These are phyloP conservation scores for Paracorniculantispora psalliotae DNA, from an alignment of 2,329 filamentous ascomycete genomes.

Conservation along the genomic window DNA sequence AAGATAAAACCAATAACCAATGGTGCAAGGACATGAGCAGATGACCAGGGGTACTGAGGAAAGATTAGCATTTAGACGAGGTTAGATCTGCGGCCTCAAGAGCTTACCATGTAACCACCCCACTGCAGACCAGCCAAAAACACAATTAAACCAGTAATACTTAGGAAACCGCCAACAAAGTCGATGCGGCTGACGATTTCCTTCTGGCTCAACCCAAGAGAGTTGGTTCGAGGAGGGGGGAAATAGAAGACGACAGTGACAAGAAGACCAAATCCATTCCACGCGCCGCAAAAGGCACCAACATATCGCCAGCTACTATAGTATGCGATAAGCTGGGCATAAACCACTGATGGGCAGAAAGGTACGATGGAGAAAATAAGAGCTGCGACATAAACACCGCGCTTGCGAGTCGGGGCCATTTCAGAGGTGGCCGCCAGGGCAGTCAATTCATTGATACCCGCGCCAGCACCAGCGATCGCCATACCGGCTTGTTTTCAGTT, in stretches of 20 bases:
- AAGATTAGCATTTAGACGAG: neutral
- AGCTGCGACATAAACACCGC: slow-evolving; percentile 57
- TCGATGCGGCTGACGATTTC: slow-evolving; percentile 44
- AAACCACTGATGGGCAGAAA: slow-evolving; percentile 58
- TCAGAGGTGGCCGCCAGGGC: slow-evolving; percentile 63
- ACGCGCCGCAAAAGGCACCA: slow-evolving; percentile 47
- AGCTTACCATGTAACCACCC: slow-evolving; percentile 30
- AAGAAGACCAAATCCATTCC: slow-evolving; percentile 47
- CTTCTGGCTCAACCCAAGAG: slow-evolving; percentile 23
- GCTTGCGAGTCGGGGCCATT: slow-evolving; percentile 59
- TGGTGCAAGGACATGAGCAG: slow-evolving; percentile 33
- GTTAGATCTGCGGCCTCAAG: neutral
- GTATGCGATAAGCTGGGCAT: slow-evolving; percentile 48
- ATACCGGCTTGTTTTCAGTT: slow-evolving; percentile 26
- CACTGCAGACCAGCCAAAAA: slow-evolving; percentile 45
- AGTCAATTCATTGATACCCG: slow-evolving; percentile 64
- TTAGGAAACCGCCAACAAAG: slow-evolving; percentile 45
- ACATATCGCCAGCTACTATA: slow-evolving; percentile 50
- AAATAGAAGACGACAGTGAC: slow-evolving; percentile 48
- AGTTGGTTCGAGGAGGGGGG: slow-evolving; percentile 43
- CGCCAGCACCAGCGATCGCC: slow-evolving; percentile 56
- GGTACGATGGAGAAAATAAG: slow-evolving; percentile 57
- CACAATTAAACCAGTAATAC: slow-evolving; percentile 43
- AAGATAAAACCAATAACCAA: slow-evolving; percentile 36
- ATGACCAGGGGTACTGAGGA: slow-evolving; percentile 30